Evolutionary conservation across 768 basidiomycete species (phyloP), one percentile per base, ranked within the genome.

Genomic region (Trichaptum fuscoviolaceum): DNA sequence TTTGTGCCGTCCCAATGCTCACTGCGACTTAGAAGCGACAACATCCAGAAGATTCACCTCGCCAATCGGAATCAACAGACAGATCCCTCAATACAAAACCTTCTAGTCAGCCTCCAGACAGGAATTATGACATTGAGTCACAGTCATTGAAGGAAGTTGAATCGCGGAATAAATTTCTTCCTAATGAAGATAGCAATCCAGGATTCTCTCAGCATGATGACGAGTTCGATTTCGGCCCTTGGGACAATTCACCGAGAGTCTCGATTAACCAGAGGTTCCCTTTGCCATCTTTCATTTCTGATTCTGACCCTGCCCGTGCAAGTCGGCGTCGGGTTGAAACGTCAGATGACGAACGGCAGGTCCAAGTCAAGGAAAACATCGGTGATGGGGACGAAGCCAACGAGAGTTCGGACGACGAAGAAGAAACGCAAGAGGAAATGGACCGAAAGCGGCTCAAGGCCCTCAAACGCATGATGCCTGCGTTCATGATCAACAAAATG

Each of bases 381-480:
- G 15, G 20, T 5, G 42, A 52, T 52, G 42, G 20, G 10, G 42
- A 4, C 42, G 42, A 52, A 15, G 42, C 4, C 30, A 30, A 52
- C 20, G 42, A 52, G 12, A 12, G 20, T 12, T 52, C 42, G 5
- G 30, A 64, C 9, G 61, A 62, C 7, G 59, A 62, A 42, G 66
- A 70, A 64, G 24, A 65, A 35, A 57, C 64, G 23, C 36, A 57
- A 26, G 65, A 63, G 60, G 42, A 52, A 20, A 12, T 52, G 10
- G 77, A 80, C 35, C 75, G 74, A 63, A 81, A 77, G 71, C 70
- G 73, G 34, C 63, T 77, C 34, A 82, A 79, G 36, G 79, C 71
- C 5, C 75, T 87, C 20, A 71, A 67, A 42, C 81, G 78, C 18
- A 82, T 90, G 82, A 77, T 87, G 77, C 88, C 88, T 4, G 78